Evolutionary conservation across 306 rosid genomes (phyloP), one percentile per base, ranked within the genome.

Genomic region (Rosa chinensis): DNA sequence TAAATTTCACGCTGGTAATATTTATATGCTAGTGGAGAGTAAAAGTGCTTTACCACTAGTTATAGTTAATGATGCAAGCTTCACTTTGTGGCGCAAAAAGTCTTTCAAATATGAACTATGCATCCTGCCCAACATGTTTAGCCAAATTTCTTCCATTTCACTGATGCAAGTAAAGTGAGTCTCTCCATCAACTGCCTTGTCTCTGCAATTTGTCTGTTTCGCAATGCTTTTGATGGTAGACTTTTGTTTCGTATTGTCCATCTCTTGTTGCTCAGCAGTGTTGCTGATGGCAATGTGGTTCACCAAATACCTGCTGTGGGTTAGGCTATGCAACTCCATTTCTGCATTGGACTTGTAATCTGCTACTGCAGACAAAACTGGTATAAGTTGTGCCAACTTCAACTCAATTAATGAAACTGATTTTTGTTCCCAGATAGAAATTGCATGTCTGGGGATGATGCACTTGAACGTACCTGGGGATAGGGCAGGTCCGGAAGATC

Each of bases 61-160:
- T 32, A 63, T 63, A 28, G 42, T 63, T 63, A 28, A 63, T 14
- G 69, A 28, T 63, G 69, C 42, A 11, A 63, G 43, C 43, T 63
- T 63, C 69, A 63, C 69, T 63, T 63, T 28, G 69, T 63, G 69
- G 42, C 1, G 69, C 43, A 63, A 14, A 63, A 63, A 63, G 69
- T 63, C 69, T 28, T 63, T 63, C 69, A 63, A 4, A 63, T 63
- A 25, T 32, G 69, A 25, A 12, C 43, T 2, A 3, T 13, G 69
- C 16, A 63, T 21, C 5, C 69, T 63, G 69, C 4, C 69, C 69
- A 63, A 12, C 69, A 63, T 63, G 8, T 32, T 63, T 5, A 5
- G 42, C 69, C 69, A 63, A 63, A 63, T 63, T 63, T 63, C 69
- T 28, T 63, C 43, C 69, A 63, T 63, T 35, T 63, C 69, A 32